phyloP scores from a whole-genome alignment of 805 yeast species.

The Kuraishia borneana region DNA sequence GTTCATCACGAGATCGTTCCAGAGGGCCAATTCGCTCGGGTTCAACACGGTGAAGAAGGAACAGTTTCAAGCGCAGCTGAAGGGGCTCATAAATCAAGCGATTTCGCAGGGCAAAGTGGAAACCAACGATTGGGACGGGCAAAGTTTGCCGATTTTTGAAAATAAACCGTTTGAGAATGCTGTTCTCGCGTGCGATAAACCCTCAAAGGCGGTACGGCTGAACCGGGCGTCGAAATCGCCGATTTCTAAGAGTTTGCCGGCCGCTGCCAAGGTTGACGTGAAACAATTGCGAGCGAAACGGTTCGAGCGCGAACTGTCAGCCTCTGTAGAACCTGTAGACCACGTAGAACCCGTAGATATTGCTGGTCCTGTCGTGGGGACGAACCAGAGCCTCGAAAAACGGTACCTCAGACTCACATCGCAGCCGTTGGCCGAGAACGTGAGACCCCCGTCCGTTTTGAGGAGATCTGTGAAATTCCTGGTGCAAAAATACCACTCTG shows the following conservation, averaged over 20 bases:
- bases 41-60: conserved; percentile 19
- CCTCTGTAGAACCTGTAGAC: conserved; percentile 4
- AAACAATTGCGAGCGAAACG: conserved; percentile 35
- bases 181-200: not conserved
- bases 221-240: not conserved
- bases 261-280: conserved; percentile 10
- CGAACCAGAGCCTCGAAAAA: conserved; percentile 58
- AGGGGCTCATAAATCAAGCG: conserved; percentile 36
- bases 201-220: not conserved
- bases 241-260: not conserved
- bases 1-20: conserved; percentile 39
- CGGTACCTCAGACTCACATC: conserved; percentile 77
- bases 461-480: conserved; percentile 45
- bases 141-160: conserved; percentile 35
- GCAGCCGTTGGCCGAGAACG: conserved; percentile 77
- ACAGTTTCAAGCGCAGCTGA: conserved; percentile 38
- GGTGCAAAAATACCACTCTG: conserved; percentile 34
- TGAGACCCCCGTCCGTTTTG: conserved; percentile 62
- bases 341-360: not conserved
- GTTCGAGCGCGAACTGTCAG: conserved; percentile 26
- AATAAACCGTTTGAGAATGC: conserved; percentile 1
- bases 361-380: conserved; percentile 39
- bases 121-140: conserved; percentile 42
- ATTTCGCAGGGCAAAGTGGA: conserved; percentile 29
- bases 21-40: conserved; percentile 23